Base-by-base conservation (phyloP, 495 filamentous ascomycete genomes). In the Aspergillus taichungensis region DNA sequence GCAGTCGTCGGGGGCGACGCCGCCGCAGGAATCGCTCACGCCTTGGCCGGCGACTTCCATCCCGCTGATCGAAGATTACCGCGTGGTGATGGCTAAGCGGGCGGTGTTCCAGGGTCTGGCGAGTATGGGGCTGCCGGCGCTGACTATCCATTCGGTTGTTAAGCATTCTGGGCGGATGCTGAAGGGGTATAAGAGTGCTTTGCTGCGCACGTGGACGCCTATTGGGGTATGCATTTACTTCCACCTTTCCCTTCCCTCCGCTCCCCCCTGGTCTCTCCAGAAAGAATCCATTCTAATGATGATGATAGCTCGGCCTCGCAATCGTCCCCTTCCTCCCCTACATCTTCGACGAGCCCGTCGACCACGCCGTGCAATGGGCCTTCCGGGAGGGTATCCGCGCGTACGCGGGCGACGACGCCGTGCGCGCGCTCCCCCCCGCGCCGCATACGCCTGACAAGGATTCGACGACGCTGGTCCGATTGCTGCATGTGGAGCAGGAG, bases 121-220 rank as follows among this genome's bases (percentile, higher is more conserved):
- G 3, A 84, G 78, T 59, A 98, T 98, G 92, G 92, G 85, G 7
- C 58, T 96, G 48, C 92, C 92, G 3, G 92, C 92, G 0, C 87
- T 98, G 46, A 98, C 92, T 0, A 96, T 98, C 45, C 92, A 98
- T 59, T 86, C 80, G 42, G 73, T 96, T 9, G 92, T 98, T 33
- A 76, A 77, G 52, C 95, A 98, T 58, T 86, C 83, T 6, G 88
- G 92, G 0, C 68, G 70, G 6, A 87, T 88, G 44, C 51, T 98
- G 62, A 95, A 89, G 66, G 70, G 84, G 55, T 69, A 68, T 13
- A 90, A 92, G 74, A 92, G 80, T 56, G 66, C 69, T 39, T 76
- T 71, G 8, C 49, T 96, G 7, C 68, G 90, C 45, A 88, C 87
- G 0, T 98, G 81, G 80, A 83, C 79, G 8, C 92, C 92, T 5